Evolutionary conservation across 1,284 basidiomycete genomes (phyloP).

Genomic region (Malassezia sympodialis): DNA sequence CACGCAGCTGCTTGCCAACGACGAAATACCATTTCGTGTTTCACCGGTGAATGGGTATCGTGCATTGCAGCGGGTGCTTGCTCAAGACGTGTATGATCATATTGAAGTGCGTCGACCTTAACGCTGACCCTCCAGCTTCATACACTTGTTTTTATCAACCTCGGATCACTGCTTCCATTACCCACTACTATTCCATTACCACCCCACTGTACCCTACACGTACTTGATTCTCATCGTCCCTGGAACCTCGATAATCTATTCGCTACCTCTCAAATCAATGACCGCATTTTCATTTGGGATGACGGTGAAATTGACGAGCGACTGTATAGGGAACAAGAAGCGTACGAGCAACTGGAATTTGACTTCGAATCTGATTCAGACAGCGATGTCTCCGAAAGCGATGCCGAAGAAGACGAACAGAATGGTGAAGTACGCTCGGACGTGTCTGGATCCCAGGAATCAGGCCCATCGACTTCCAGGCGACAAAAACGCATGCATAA

Average conservation of each 20-base stretch:
- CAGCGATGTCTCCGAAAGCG: constrained; percentile 53
- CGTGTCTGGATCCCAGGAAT: background rate
- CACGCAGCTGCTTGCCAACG: constrained; percentile 77
- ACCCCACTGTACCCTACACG: constrained; percentile 59
- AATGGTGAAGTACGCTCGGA: constrained; percentile 14
- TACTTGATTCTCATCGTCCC: constrained; percentile 87
- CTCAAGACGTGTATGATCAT: constrained; percentile 19
- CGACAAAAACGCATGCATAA: background rate
- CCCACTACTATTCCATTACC: constrained; percentile 50
- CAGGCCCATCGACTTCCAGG: background rate
- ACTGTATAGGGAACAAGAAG: constrained; percentile 29
- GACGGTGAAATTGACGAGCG: constrained; percentile 36
- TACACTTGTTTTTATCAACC: constrained; percentile 80
- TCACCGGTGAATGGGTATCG: constrained; percentile 78
- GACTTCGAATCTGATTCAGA: constrained; percentile 49
- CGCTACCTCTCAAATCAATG: constrained; percentile 52
- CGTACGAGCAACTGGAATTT: constrained; percentile 34
- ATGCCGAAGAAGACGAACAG: constrained; percentile 51
- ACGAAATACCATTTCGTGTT: constrained; percentile 81
- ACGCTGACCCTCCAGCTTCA: constrained; percentile 59
- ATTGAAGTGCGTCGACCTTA: constrained; percentile 11
- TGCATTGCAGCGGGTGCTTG: constrained; percentile 19
- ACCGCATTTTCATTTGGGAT: constrained; percentile 41
- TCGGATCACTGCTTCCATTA: constrained; percentile 79
- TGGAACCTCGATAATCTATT: constrained; percentile 84